Evolutionary conservation across 2,329 filamentous ascomycete genomes (phyloP).

Genomic region (Mollisiaceae sp.): DNA sequence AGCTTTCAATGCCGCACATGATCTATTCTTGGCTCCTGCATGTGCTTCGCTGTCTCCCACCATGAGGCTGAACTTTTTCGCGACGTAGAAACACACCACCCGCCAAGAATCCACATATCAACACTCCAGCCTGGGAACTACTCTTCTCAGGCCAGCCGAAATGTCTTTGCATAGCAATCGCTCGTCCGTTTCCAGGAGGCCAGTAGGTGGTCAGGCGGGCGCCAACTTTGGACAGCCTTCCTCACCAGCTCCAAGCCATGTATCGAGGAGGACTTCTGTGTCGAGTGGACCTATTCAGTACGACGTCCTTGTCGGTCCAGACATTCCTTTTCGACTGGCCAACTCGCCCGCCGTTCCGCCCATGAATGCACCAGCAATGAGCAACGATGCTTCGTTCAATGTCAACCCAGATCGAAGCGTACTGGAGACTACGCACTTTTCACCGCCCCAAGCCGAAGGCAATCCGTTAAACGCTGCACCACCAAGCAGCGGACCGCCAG

Average conservation of each 20-base stretch:
- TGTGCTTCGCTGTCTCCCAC: background rate
- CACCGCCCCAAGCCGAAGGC: background rate
- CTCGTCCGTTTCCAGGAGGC: background rate
- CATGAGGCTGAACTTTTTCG: slow-evolving; percentile 4
- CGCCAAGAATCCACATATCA: background rate
- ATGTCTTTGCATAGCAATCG: slow-evolving; percentile 4
- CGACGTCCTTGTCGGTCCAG: background rate
- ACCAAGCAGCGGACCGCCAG: background rate
- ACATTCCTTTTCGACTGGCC: background rate
- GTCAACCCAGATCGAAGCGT: background rate
- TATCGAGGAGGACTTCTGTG: background rate
- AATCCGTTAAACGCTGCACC: too few species aligned
- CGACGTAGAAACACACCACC: background rate
- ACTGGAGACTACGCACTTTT: background rate
- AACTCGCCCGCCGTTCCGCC: background rate
- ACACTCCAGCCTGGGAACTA: background rate
- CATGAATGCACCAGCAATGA: background rate
- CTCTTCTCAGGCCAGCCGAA: background rate
- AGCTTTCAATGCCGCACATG: background rate
- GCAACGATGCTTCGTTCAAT: background rate
- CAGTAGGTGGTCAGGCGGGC: background rate
- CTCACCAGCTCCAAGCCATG: background rate
- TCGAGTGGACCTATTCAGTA: background rate
- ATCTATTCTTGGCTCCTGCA: background rate
- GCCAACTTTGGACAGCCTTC: background rate